Evolutionary conservation across 2,329 filamentous ascomycete species (phyloP).

Genomic region (Aspergillus pseudonomiae): DNA sequence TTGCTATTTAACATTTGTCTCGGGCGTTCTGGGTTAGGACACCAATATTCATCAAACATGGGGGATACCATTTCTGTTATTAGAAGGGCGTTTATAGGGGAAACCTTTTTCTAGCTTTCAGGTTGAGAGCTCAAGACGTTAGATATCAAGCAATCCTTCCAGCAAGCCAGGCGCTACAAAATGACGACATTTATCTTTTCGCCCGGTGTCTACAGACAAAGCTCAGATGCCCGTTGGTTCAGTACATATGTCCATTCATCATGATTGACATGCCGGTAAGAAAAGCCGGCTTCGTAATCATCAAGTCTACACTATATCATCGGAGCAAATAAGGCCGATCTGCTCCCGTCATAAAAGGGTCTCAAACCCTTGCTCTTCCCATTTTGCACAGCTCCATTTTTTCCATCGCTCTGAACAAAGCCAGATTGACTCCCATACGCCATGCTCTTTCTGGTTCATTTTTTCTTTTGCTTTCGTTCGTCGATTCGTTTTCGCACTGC

Average conservation of each 20-base stretch:
- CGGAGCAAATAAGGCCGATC: conserved; percentile 12
- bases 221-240: conserved; percentile 1
- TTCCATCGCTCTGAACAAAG: conserved; percentile 29
- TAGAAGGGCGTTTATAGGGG: not conserved
- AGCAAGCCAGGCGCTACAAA: not conserved
- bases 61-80: not conserved
- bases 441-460: conserved; percentile 27
- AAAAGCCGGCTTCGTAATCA: conserved; percentile 33
- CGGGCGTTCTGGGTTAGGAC: not conserved
- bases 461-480: conserved; percentile 2
- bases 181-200: not conserved
- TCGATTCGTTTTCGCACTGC: conserved; percentile 10
- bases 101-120: not conserved
- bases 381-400: conserved; percentile 17
- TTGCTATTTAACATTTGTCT: not conserved
- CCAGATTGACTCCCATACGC: conserved; percentile 40
- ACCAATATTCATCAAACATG: not conserved
- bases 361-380: conserved; percentile 12
- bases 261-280: conserved; percentile 33
- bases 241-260: conserved; percentile 38
- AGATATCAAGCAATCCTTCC: not conserved
- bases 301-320: conserved; percentile 21
- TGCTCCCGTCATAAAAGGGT: conserved; percentile 8
- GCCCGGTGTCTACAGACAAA: not conserved
- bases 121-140: not conserved